Evolutionary conservation across 2,329 filamentous ascomycete genomes (phyloP), one percentile per base, ranked within the genome.

Genomic region (Leptographium wingfieldii): DNA sequence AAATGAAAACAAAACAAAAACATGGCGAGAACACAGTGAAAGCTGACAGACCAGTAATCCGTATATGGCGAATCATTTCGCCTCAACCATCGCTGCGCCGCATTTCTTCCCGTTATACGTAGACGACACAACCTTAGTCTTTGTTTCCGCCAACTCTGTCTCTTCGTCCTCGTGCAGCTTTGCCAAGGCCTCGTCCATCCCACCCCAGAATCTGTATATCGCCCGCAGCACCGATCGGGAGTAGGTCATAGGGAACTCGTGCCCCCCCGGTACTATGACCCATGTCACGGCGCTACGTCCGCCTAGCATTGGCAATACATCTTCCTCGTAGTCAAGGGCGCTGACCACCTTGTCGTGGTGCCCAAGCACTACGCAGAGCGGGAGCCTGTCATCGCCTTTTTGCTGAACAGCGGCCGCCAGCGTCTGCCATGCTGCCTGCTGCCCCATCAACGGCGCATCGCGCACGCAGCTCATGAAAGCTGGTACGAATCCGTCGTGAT

Each of bases 231-330:
- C 76, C 43, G 72, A 67, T 7, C 69, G 66, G 0, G 73, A 68
- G 61, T 79, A 75, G n/a, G 80, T 82, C 73, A 84, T 83, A 19
- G 83, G 80, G 65, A 85, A 85, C 63, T 86, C 82, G 65, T 86
- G 83, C 1, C 76, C 77, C 1, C 80, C 81, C 0, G 76, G 74
- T 1, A 85, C 70, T 12, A 80, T 68, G 40, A 71, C 74, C 76
- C 80, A 83, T 51, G 71, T 69, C 7, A 83, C 74, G 16, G 74
- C 74, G 0, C 74, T 73, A 56, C 70, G 68, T 11, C 82, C 80
- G 16, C 79, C 80, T 49, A 80, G 66, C 22, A 83, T 69, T 25
- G 77, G 76, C 59, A 81, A 69, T 3, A 73, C 80, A 52, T 82
- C 78, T 33, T 69, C 67, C 55, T 70, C 69, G 65, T 82, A 83